Evolutionary conservation across 179 eudicot genomes (phyloP).

Genomic region (Corrigiola litoralis): DNA sequence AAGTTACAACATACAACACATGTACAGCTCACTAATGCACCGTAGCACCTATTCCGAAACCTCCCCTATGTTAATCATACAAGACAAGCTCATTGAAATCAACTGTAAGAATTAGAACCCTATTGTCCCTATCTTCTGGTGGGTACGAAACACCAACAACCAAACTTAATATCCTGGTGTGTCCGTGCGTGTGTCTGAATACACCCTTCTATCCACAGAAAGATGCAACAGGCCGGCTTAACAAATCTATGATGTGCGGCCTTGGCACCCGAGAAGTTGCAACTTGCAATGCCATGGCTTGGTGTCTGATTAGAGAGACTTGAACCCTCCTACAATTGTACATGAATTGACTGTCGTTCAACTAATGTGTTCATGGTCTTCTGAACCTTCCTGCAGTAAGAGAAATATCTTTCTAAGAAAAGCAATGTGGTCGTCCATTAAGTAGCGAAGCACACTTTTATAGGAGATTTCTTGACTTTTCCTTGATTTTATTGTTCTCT

Average conservation of each 20-base stretch:
- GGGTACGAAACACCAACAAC: too few species aligned
- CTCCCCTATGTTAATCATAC: too few species aligned
- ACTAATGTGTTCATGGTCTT: slow-evolving; percentile 22
- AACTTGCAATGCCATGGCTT: not conserved
- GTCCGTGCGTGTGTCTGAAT: too few species aligned
- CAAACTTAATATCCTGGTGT: too few species aligned
- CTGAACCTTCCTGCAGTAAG: slow-evolving; percentile 15
- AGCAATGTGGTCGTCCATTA: not conserved
- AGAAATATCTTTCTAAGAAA: not conserved
- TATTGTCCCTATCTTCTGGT: too few species aligned
- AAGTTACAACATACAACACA: too few species aligned
- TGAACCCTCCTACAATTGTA: slow-evolving; percentile 1
- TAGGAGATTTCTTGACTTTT: not conserved
- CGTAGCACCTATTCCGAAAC: too few species aligned
- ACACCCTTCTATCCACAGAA: too few species aligned
- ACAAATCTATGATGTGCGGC: not conserved
- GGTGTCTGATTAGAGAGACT: not conserved
- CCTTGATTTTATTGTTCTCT: not conserved
- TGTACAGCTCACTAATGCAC: too few species aligned
- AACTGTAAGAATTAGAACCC: too few species aligned
- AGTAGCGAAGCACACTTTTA: not conserved
- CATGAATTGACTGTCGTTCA: slow-evolving; percentile 2
- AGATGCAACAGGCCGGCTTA: too few species aligned
- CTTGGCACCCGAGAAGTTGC: not conserved
- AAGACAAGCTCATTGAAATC: too few species aligned